Evolutionary conservation across 169 alveolate species (phyloP), one percentile per base, ranked within the genome.

Genomic region (Eimeria praecox): DNA sequence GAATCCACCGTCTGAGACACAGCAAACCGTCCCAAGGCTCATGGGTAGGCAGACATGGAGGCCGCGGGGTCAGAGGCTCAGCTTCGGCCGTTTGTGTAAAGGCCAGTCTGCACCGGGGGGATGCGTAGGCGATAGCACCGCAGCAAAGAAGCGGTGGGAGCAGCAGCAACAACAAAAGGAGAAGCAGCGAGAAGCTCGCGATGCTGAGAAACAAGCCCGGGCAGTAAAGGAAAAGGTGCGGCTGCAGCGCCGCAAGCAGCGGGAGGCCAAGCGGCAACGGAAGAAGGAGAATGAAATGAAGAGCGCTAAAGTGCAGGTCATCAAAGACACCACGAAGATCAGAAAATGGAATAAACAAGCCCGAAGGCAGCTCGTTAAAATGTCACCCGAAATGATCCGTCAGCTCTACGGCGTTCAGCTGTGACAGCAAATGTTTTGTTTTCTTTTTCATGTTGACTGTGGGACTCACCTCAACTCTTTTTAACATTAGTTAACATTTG

Each of bases 371-470:
- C 96, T 94, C 71, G 96, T 94, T 80, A 94, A 94, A 86, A 94
- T 94, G 94, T 77, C 92, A n/a, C 96, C 96, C 24, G 96, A 94
- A 38, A 49, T 94, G 90, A 86, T 86, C n/a, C 90, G 83, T 27
- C 83, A 94, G 73, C 94, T 94, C 75, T 85, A 94, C 62, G 86
- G 86, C 1, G 96, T 85, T 27, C 78, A 73, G 66, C 33, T 94
- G 10, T 86, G 42, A 66, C 75, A 59, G 20, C 14, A 33, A 0
- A 40, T 27, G 30, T 38, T 2, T 56, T 56, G 35, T 33, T 38
- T 35, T 30, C 64, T 27, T 80, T 24, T 80, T 27, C 30, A 46
- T 3, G 8, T 24, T 8, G 22, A 22, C 89, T 44, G 22, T 5
- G 14, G 49, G 44, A 2, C 89, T 46, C 49, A 3, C 30, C 33